Evolutionary conservation across 2,329 filamentous ascomycete genomes (phyloP), one percentile per base, ranked within the genome.

Genomic region (Oidium heveae): DNA sequence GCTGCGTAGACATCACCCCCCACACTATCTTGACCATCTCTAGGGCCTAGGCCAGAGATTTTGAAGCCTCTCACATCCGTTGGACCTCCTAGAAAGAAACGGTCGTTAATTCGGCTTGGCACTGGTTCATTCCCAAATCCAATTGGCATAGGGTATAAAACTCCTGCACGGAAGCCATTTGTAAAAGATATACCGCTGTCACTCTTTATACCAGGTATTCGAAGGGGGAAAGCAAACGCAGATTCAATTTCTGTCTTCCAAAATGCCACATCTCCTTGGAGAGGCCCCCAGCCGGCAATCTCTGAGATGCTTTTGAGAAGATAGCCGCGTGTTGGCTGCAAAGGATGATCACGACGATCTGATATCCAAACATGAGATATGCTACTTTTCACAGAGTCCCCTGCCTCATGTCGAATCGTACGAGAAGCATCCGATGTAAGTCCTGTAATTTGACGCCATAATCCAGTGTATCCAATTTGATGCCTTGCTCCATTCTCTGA

Each of bases 31-130:
- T 72, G 67, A 1, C 87, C 85, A 63, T 96, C 89, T 58, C 84
- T 82, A 4, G 91, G 88, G 9, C 91, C 91, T 6, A 98, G 74
- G 1, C 91, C 91, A 20, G 82, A 84, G 22, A 94, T 76, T 56
- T 86, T 81, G 73, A 98, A 98, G 1, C 91, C 91, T 55, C 91
- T 84, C 15, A 98, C 85, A 64, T 94, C 89, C 2, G 87, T 94
- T 3, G 91, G 89, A 0, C 91, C 91, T 46, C 91, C 91, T 34
- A 98, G 83, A 63, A 87, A 80, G 71, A 98, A 98, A 47, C 91
- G 86, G 67, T 98, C 91, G 65, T 93, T 95, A 63, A 96, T 76
- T 33, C 86, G 79, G 60, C 85, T 93, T 4, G 82, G 77, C 24
- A 75, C 72, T 0, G 81, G 74, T 20, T 70, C 52, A 60, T 64